Percentiles rank a stretch among this genome's conserved stretches.
Conservation (phyloP, 805 yeast species). For the Pichia manshurica region DNA sequence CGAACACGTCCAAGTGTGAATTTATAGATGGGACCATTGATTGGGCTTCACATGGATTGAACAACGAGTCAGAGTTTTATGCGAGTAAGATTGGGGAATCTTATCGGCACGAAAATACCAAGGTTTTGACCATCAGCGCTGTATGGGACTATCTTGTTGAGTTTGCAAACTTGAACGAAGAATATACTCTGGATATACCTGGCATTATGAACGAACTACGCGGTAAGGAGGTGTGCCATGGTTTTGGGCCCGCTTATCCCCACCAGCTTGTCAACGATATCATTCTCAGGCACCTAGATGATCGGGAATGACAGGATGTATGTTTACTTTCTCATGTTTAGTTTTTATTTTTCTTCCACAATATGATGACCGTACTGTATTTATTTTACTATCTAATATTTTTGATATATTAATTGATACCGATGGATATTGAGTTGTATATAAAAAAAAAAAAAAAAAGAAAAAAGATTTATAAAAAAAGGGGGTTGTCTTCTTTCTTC, state of each 20-base stretch:
- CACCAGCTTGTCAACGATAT: slow-evolving; percentile 38
- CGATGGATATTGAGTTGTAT: too few relatives aligned
- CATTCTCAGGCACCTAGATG: slow-evolving; percentile 20
- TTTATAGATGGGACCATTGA: slow-evolving; percentile 22
- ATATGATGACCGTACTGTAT: too few relatives aligned
- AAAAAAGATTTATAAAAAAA: slow-evolving; percentile 2
- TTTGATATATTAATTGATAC: too few relatives aligned
- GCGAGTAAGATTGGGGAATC: slow-evolving; percentile 16
- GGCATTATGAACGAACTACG: slow-evolving; percentile 51
- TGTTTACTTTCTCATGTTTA: too few relatives aligned
- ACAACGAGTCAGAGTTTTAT: slow-evolving; percentile 5
- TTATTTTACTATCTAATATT: not conserved
- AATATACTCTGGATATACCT: slow-evolving; percentile 47
- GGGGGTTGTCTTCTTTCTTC: too few relatives aligned
- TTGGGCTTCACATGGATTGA: slow-evolving; percentile 9
- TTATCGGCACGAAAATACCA: slow-evolving; percentile 30
- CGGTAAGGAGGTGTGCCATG: slow-evolving; percentile 74
- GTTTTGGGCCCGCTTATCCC: slow-evolving; percentile 67
- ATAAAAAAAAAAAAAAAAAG: not conserved
- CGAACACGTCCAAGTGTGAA: slow-evolving; percentile 21
- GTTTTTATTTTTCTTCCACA: too few relatives aligned
- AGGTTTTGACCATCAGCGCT: slow-evolving; percentile 65
- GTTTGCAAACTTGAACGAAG: slow-evolving; percentile 43
- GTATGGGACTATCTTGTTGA: slow-evolving; percentile 73
- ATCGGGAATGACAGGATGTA: not conserved